Percentiles rank a stretch among this genome's conserved stretches.
phyloP scores from a whole-genome alignment of 176 grass and related monocot genomes.

The barley (Hordeum vulgare) region DNA sequence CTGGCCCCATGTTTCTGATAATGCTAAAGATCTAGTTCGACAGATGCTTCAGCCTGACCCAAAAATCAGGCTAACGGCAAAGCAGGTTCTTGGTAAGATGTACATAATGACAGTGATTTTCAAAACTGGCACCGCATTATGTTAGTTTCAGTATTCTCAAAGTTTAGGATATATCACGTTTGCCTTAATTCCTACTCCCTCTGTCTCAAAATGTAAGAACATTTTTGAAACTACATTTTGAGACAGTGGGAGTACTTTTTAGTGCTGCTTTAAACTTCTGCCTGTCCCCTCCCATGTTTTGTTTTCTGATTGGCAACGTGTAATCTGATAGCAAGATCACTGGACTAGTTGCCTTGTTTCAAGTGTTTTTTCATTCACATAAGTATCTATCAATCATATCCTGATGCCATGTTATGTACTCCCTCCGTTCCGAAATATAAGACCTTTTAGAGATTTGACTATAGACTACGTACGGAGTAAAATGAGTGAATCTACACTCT shows the following conservation, averaged over 20 bases:
- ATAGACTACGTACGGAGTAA: too few relatives aligned
- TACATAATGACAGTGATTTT: neutral
- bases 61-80: constrained; percentile 86
- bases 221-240: too few relatives aligned
- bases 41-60: constrained; percentile 97
- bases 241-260: too few relatives aligned
- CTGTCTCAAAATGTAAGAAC: too few relatives aligned
- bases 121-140: neutral
- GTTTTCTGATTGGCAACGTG: neutral
- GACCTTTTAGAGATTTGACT: too few relatives aligned
- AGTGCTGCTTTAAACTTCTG: neutral
- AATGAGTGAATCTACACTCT: too few relatives aligned
- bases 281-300: neutral
- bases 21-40: constrained; percentile 87
- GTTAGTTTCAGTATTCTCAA: neutral
- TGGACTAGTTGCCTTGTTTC: neutral
- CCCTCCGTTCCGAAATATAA: too few relatives aligned
- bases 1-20: constrained; percentile 94
- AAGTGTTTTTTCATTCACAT: neutral
- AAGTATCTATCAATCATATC: neutral
- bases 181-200: neutral
- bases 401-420: neutral
- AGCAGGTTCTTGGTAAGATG: constrained; percentile 88
- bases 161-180: neutral
- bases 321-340: neutral